phyloP scores from a whole-genome alignment of 2,329 filamentous ascomycete species.

The Alternaria sp. region DNA sequence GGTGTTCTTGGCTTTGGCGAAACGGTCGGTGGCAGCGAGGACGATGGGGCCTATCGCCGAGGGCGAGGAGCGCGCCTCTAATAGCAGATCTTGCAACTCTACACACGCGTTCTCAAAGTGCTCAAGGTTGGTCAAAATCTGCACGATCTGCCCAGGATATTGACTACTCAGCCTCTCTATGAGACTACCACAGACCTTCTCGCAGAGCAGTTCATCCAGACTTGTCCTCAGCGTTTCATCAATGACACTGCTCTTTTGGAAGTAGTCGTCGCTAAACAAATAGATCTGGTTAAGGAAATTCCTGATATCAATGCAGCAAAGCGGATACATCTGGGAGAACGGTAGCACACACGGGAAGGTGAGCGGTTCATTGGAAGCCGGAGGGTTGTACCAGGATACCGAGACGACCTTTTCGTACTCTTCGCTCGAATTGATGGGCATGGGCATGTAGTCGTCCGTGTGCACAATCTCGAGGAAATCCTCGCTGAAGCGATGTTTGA shows the following conservation, averaged over 20 bases:
- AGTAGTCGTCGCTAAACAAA: constrained; percentile 95
- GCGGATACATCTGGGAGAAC: constrained; percentile 98
- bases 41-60: constrained; percentile 82
- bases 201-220: constrained; percentile 91
- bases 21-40: constrained; percentile 83
- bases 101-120: constrained; percentile 94
- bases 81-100: constrained; percentile 86
- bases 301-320: constrained; percentile 97
- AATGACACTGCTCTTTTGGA: constrained; percentile 87
- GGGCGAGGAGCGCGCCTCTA: constrained; percentile 81
- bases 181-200: constrained; percentile 89
- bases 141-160: constrained; percentile 96
- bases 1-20: constrained; percentile 89
- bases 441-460: constrained; percentile 99
- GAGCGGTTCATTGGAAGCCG: constrained; percentile 61
- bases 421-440: constrained; percentile 89
- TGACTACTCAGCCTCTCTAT: constrained; percentile 89
- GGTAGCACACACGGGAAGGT: constrained; percentile 93
- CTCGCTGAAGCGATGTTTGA: constrained; percentile 90
- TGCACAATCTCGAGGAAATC: constrained; percentile 91
- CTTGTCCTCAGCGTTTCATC: constrained; percentile 88
- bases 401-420: constrained; percentile 96
- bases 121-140: constrained; percentile 96
- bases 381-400: constrained; percentile 91
- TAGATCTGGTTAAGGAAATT: constrained; percentile 99